A percentile compares a stretch with the other conserved stretches of the same genome.
Conservation (phyloP, 495 filamentous ascomycete genomes). For the Copromyces sp. region DNA sequence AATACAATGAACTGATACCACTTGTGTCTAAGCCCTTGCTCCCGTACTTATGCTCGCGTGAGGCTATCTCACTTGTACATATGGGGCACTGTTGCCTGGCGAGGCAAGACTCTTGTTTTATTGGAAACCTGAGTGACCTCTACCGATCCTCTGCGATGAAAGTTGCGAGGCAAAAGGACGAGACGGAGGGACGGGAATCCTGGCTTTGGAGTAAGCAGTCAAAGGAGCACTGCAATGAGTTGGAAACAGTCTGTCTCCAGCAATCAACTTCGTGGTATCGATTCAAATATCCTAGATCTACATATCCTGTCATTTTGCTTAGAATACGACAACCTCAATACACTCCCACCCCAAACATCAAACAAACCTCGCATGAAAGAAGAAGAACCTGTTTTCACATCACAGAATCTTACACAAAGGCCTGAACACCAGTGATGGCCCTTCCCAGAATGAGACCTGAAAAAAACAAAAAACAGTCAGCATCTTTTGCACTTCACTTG, state of each 20-base stretch:
- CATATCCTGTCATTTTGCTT: not conserved
- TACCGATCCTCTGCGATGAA: not conserved
- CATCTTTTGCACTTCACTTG: not conserved
- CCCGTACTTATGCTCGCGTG: not conserved
- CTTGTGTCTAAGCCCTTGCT: too few relatives aligned
- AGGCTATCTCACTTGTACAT: not conserved
- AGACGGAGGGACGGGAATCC: not conserved
- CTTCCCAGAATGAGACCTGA: constrained; percentile 51
- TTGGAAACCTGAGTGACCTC: not conserved
- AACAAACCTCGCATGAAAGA: not conserved
- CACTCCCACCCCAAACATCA: too few relatives aligned
- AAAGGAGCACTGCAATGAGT: not conserved
- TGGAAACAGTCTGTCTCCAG: not conserved
- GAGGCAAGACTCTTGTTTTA: not conserved
- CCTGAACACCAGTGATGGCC: constrained; percentile 52
- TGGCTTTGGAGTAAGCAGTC: not conserved
- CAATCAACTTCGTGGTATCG: not conserved
- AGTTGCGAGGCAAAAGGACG: not conserved
- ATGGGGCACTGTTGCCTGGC: not conserved
- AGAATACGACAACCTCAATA: not conserved
- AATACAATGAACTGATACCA: too few relatives aligned
- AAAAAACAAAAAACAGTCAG: constrained; percentile 4
- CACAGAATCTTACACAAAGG: constrained; percentile 35
- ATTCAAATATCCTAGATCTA: not conserved
- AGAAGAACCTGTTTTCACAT: not conserved